Conservation (phyloP, 768 basidiomycete species). For the Lyophyllum semitale region DNA sequence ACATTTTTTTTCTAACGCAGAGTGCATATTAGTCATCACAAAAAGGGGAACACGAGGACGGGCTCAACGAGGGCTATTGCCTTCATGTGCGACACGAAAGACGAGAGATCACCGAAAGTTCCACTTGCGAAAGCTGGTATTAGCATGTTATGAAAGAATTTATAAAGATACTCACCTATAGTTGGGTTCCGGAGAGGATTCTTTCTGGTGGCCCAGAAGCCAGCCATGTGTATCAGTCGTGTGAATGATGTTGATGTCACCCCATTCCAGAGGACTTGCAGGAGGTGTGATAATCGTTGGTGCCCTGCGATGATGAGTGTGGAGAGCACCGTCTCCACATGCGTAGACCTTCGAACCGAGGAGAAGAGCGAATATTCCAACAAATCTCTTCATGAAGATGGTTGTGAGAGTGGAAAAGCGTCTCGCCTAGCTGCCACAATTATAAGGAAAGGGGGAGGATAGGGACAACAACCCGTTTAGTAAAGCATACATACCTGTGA, state of each 20-base stretch:
- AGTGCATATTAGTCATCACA: background rate
- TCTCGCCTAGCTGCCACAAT: too few species aligned
- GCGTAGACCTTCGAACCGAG: background rate
- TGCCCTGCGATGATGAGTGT: background rate
- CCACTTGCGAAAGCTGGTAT: constrained; percentile 30
- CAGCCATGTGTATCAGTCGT: constrained; percentile 80
- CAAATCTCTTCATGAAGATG: too few species aligned
- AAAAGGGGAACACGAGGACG: background rate
- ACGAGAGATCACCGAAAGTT: constrained; percentile 77
- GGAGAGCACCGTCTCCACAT: background rate
- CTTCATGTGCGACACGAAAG: constrained; percentile 83
- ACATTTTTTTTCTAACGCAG: constrained; percentile 59
- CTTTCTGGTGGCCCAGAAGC: constrained; percentile 80
- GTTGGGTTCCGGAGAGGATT: constrained; percentile 72
- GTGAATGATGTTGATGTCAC: constrained; percentile 83
- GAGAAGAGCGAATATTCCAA: too few species aligned
- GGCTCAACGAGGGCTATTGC: constrained; percentile 53
- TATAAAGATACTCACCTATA: constrained; percentile 37
- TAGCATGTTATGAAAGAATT: background rate
- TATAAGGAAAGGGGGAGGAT: too few species aligned
- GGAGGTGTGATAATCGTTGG: constrained; percentile 49
- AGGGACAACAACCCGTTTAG: too few species aligned
- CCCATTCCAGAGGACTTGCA: constrained; percentile 73
- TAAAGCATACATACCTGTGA: too few species aligned
- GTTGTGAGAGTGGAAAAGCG: too few species aligned